phyloP scores from a whole-genome alignment of 495 filamentous ascomycete species.

The Jackrogersella minutella region DNA sequence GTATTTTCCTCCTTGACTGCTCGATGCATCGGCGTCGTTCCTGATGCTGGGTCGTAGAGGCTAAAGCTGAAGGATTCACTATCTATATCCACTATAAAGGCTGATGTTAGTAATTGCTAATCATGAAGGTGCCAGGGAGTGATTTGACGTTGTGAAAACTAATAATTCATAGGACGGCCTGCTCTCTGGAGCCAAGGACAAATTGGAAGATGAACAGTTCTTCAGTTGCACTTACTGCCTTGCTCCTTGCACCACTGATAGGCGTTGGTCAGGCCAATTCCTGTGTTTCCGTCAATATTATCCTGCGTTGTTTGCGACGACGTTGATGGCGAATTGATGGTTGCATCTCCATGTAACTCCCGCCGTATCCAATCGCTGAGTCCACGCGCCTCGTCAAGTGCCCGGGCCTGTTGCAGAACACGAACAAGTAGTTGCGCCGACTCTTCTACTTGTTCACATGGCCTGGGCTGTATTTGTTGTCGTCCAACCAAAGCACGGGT shows the following conservation, averaged over 20 bases:
- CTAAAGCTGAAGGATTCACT: slow-evolving; percentile 28
- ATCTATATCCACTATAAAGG: slow-evolving; percentile 17
- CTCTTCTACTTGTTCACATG: slow-evolving; percentile 26
- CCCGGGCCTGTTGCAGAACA: slow-evolving; percentile 10
- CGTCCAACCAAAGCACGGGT: slow-evolving; percentile 25
- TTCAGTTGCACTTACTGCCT: slow-evolving; percentile 23
- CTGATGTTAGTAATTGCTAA: slow-evolving; percentile 2
- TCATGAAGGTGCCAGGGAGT: neutral
- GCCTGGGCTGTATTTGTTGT: slow-evolving; percentile 11
- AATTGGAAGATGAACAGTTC: neutral
- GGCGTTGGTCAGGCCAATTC: slow-evolving; percentile 12
- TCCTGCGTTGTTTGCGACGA: neutral
- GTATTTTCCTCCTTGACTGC: slow-evolving; percentile 31
- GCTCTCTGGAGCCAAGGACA: neutral
- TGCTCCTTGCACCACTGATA: slow-evolving; percentile 39
- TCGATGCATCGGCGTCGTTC: slow-evolving; percentile 35
- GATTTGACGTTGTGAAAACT: neutral
- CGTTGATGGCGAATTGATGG: neutral
- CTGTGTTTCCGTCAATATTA: neutral
- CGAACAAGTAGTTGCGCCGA: slow-evolving; percentile 32
- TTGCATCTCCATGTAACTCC: slow-evolving; percentile 4
- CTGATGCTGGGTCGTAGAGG: slow-evolving; percentile 18
- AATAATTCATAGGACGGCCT: neutral
- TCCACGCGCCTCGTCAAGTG: slow-evolving; percentile 35
- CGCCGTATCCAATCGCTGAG: slow-evolving; percentile 22